Conservation (phyloP, 306 rosid genomes). For the Fragaria nilgerrensis region DNA sequence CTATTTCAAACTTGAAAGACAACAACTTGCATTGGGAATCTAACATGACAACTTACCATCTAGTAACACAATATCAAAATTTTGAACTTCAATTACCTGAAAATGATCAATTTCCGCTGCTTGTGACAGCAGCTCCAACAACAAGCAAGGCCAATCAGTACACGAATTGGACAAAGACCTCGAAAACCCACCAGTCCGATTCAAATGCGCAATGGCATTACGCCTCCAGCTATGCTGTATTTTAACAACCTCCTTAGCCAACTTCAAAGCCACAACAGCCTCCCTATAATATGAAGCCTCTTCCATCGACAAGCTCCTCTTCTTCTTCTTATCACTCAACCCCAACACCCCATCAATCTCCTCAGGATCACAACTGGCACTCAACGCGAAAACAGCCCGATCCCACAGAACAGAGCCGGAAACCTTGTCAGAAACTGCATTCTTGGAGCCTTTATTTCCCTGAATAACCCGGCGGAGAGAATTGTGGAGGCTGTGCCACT, state of each 20-base stretch:
- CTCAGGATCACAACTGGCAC: conserved; percentile 43
- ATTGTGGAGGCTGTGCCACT: conserved; percentile 60
- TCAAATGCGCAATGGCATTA: conserved; percentile 72
- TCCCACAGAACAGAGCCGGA: conserved; percentile 71
- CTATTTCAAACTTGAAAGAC: background rate
- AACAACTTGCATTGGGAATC: background rate
- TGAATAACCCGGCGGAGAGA: conserved; percentile 51
- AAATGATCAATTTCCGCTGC: conserved; percentile 90
- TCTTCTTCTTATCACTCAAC: conserved; percentile 40
- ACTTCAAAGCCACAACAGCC: conserved; percentile 58
- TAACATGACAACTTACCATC: too few species aligned
- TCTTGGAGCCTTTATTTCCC: conserved; percentile 19
- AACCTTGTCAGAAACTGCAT: conserved; percentile 29
- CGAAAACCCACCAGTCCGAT: conserved; percentile 52
- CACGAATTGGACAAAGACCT: conserved; percentile 67
- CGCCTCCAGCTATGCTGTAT: conserved; percentile 67
- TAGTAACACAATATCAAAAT: too few species aligned
- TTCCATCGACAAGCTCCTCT: conserved; percentile 47
- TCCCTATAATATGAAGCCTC: conserved; percentile 77
- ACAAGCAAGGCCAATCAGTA: conserved; percentile 90
- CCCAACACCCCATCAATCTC: conserved; percentile 62
- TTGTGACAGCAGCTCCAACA: conserved; percentile 80
- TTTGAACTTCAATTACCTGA: conserved; percentile 48
- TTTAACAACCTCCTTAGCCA: conserved; percentile 73
- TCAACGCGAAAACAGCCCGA: conserved; percentile 50